phyloP scores from a whole-genome alignment of 306 rosid genomes.

The Adenanthera pavonina region DNA sequence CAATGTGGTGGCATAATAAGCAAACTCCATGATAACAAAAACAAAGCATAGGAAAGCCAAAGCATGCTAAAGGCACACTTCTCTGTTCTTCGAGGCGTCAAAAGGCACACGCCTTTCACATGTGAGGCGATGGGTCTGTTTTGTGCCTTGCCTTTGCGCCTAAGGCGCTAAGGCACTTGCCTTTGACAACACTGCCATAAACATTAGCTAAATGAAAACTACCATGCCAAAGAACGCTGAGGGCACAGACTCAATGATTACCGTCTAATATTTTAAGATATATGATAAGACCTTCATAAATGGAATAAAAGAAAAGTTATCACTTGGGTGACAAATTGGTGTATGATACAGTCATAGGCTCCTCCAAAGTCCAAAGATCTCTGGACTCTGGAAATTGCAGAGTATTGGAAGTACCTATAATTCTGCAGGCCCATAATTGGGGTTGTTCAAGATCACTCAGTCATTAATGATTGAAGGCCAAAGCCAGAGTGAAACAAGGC shows the following conservation, averaged over 20 bases:
- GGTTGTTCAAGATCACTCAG: background rate
- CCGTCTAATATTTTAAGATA: slow-evolving; percentile 30
- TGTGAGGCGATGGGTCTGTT: too few relatives aligned
- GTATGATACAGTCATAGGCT: slow-evolving; percentile 4
- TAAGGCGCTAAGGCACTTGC: too few relatives aligned
- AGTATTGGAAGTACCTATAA: background rate
- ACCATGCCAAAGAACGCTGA: slow-evolving; percentile 12
- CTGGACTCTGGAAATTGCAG: slow-evolving; percentile 4
- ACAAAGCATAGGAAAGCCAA: too few relatives aligned
- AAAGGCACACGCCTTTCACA: too few relatives aligned
- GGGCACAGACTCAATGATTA: slow-evolving; percentile 6
- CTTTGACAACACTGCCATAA: too few relatives aligned
- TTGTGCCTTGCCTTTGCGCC: too few relatives aligned
- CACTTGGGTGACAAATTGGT: slow-evolving; percentile 6
- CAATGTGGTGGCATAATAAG: too few relatives aligned
- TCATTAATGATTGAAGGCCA: slow-evolving; percentile 16
- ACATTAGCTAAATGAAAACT: background rate
- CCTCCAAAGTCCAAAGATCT: background rate
- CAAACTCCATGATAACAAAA: too few relatives aligned
- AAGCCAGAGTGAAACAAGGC: slow-evolving; percentile 1
- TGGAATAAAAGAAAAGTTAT: background rate
- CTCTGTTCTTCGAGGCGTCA: too few relatives aligned
- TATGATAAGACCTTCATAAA: slow-evolving; percentile 24
- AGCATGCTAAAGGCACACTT: too few relatives aligned
- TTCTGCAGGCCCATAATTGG: background rate